Base-by-base conservation (phyloP, 2,329 filamentous ascomycete genomes). In the Colletotrichum lindemuthianum region DNA sequence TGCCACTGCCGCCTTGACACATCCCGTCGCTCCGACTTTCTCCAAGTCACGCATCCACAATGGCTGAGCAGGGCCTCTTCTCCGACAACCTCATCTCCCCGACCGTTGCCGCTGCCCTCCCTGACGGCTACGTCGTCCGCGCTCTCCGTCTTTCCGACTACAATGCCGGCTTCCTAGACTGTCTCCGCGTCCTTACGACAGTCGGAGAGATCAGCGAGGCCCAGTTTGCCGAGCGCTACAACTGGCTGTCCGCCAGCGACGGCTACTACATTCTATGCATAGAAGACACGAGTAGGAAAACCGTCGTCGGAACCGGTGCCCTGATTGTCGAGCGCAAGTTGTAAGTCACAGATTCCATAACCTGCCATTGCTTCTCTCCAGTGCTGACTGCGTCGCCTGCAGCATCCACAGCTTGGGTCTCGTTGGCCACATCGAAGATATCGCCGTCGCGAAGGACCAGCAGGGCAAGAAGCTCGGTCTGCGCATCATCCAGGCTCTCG, bases 381-480 rank as follows among this genome's bases (percentile, higher is more conserved):
- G 24, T 44, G 60, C 73, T 72, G 53, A 72, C 67, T 41, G 33
- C 15, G 11, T 45, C 15, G 9, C 43, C 43, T 41, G 70, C 70
- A 91, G 89, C 76, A 94, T 96, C 71, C 92, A 95, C 77, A 88
- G 87, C 70, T 86, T 96, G 48, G 92, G 92, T 54, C 81, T 90
- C 24, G 95, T 97, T 33, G 96, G 95, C 11, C 96, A 98, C 79
- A 97, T 98, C 78, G 96, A 98, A 78, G 96, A 99, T 76, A 97
- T 99, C 76, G 94, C 95, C 15, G 94, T 99, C 41, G 89, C 92
- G 69, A 93, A 94, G 80, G 92, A 96, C 72, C 93, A 98, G 81
- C 96, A 98, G 79, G 96, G 96, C 71, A 97, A 98, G 87, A 97
- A 97, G 81, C 84, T 98, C 47, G 96, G 96, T 5, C 82, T 97